Evolutionary conservation across 2,329 filamentous ascomycete species (phyloP), one percentile per base, ranked within the genome.

Genomic region (Diaporthe amygdali): DNA sequence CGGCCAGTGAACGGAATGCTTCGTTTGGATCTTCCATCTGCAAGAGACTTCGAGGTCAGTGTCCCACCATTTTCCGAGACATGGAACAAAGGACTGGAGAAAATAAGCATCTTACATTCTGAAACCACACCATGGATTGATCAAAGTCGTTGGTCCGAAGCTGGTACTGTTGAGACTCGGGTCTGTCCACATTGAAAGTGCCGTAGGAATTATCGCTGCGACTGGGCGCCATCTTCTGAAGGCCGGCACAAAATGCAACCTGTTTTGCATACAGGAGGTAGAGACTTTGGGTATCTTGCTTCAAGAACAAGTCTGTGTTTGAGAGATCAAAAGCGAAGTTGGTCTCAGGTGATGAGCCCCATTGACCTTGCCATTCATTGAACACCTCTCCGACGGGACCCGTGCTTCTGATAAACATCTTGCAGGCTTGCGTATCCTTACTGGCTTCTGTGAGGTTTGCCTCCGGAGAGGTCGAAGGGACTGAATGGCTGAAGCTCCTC

Each of bases 1-100:
- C 59, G 34, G 44, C 9, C 12, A n/a, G 41, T 17, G 30, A 41
- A 3, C 44, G 30, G 32, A 64, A 64, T 2, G 44, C 59, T 17
- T 64, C 59, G n/a, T 49, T 64, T 27, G 59, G 59, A 44, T 64
- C 59, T 25, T 37, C 59, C 44, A 49, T 64, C 59, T 64, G 30
- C n/a, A 2, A 49, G 37, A 12, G 12, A 25, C 3, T 8, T 2
- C 30, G 30, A 49, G 30, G 44, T 64, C 30, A 64, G 59, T 64
- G 15, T 27, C n/a, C n/a, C 44, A 37, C 44, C 6, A n/a, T 27
- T 27, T 49, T 20, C 59, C 44, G 59, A 64, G 59, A 64, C 59
- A 64, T 25, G n/a, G 46, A 47, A 49, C 59, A 64, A 64, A 64
- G 41, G 5, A 37, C 10, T 64, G 12, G 32, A 5, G n/a, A 15